Conservation (phyloP, 768 basidiomycete species). For the Hypsizygus marmoreus region DNA sequence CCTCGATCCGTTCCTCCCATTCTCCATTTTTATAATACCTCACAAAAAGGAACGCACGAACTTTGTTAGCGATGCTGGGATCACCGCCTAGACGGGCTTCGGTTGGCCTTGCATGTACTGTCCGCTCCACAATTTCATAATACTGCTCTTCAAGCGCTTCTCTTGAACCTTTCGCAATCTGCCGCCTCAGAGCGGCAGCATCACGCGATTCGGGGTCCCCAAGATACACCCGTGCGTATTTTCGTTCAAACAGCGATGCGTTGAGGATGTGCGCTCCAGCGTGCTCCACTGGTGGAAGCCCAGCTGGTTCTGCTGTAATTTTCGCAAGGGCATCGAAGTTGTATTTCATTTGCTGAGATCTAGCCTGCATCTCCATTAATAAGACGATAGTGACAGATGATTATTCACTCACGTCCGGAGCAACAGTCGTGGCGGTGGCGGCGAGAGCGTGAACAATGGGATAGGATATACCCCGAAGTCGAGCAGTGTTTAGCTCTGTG, state of each 20-base stretch:
- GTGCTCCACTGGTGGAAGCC: slow-evolving; percentile 75
- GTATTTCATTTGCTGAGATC: slow-evolving; percentile 62
- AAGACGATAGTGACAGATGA: neutral
- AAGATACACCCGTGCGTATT: slow-evolving; percentile 79
- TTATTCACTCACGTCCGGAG: slow-evolving; percentile 53
- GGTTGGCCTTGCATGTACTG: slow-evolving; percentile 76
- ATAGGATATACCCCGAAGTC: slow-evolving; percentile 71
- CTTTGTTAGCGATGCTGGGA: slow-evolving; percentile 86
- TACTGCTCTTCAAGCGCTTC: slow-evolving; percentile 90
- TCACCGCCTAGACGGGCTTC: slow-evolving; percentile 91
- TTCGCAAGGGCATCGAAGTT: slow-evolving; percentile 74
- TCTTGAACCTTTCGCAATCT: slow-evolving; percentile 77
- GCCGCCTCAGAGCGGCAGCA: slow-evolving; percentile 62
- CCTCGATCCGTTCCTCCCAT: slow-evolving; percentile 91
- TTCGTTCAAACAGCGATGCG: slow-evolving; percentile 76
- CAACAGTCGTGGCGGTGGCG: slow-evolving; percentile 63
- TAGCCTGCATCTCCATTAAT: slow-evolving; percentile 34
- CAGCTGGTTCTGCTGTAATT: slow-evolving; percentile 77
- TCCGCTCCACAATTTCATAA: slow-evolving; percentile 80
- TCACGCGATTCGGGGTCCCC: slow-evolving; percentile 66
- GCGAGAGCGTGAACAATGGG: slow-evolving; percentile 75
- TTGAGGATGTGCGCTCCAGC: slow-evolving; percentile 83
- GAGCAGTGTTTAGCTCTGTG: slow-evolving; percentile 71
- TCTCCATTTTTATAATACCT: slow-evolving; percentile 78
- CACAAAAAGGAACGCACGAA: slow-evolving; percentile 84